Base-by-base conservation (phyloP, 805 yeast species). In the Grigorovia jiainica region DNA sequence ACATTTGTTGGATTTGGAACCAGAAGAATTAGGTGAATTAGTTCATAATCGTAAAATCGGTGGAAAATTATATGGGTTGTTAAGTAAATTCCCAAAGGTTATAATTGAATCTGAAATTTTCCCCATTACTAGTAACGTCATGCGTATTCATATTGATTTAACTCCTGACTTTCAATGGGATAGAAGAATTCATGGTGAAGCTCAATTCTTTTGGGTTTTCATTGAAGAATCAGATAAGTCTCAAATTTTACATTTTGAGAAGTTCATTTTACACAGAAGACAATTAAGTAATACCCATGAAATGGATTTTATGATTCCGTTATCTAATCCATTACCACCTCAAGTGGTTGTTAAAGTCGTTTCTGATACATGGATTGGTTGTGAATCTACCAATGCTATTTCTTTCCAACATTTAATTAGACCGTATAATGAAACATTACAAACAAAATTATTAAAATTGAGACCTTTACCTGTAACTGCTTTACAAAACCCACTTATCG, bases 261-360 rank as follows among this genome's bases (percentile, higher is more conserved):
- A 79, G 57, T 73, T 87, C 47, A 75, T 87, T 19, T 58, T 92
- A 38, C 76, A 75, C 46, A 75, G 70, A 47, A 75, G 70, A 38
- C 79, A 76, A 46, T 56, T 78, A 56, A 65, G 65, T 5, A 63
- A 66, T 13, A 60, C 66, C 1, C 94, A 85, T 58, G 85, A 78
- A 52, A 67, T 89, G 68, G 96, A 90, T 52, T 87, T 90, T 53
- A 87, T 94, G 80, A 83, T 92, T 34, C 98, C 98, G 0, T 63
- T 89, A 41, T 68, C 82, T 3, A 95, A 86, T 52, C 95, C 95
- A 2, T 62, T 81, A n/a, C 97, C 97, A 0, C 79, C 90, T 0
- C 97, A 92, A 58, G 73, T 92, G 25, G 75, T 86, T 6, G 78
- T 90, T 3, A 71, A 87, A 40, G 81, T 82, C 1, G 63, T 86